Base-by-base conservation (phyloP, 2,329 filamentous ascomycete species). In the Capronia coronata region DNA sequence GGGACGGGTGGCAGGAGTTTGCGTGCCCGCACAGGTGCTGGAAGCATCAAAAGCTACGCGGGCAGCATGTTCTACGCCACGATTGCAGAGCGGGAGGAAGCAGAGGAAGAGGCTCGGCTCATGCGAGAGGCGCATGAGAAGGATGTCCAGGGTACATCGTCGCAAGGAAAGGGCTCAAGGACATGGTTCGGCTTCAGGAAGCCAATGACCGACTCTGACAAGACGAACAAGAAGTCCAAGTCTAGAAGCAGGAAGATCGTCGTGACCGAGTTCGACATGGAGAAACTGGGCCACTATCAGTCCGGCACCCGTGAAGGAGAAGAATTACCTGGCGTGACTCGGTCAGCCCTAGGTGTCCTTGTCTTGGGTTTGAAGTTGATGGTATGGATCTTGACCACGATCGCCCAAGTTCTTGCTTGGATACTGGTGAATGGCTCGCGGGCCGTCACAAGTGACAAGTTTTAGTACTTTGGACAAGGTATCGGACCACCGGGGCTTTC, bases 201-300 rank as follows among this genome's bases (percentile, higher is more conserved):
- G 10, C 19, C 10, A 34, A 9, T n/a, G 6, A 23, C 18, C 14
- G 16, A 22, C 8, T 23, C 32, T 7, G 43, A 49, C 21, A 38
- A 43, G 21, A 43, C 2, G 8, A 43, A 52, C 35, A 56, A 46
- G 60, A 49, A 46, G 41, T 51, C 29, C 25, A 49, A 30, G 11
- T 46, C 37, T 10, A 54, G 51, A 35, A 62, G 57, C 23, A 59
- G 64, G 35, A 56, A 68, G 48, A 59, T 69, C 38, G 56, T 67
- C 2, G 56, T 70, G 32, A 65, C 70, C 38, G 70, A 73, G 48
- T 69, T 73, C 39, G 70, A 73, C 56, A 61, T 73, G 7, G 71
- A 72, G 40, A 69, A 67, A 34, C 70, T 73, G 27, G 68, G 68
- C 10, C 65, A 64, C 5, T 71, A 69, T 49, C 65, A 64, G 16